phyloP scores from a whole-genome alignment of 2,329 filamentous ascomycete species.

The Trichoderma arundinaceum region DNA sequence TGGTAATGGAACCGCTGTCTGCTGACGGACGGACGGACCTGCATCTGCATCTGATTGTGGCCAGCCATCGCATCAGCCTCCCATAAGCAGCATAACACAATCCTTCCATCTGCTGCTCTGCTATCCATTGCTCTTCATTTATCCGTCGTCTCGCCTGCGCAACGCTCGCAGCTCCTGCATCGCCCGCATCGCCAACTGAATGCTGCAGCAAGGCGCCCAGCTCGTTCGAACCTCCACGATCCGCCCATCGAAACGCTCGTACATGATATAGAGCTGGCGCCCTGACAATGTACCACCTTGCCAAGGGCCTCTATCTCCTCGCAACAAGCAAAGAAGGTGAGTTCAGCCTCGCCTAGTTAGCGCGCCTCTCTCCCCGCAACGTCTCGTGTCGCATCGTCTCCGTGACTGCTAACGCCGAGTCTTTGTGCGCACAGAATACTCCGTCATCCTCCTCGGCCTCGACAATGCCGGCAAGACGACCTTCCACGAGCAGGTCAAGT shows the following conservation, averaged over 20 bases:
- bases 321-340: conserved; percentile 95
- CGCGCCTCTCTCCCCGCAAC: conserved; percentile 5
- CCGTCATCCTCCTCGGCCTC: conserved; percentile 92
- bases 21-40: conserved; percentile 4
- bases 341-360: conserved; percentile 5
- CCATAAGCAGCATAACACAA: background rate
- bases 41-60: too few relatives aligned
- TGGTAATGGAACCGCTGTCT: background rate
- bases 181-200: background rate
- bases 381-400: conserved; percentile 3
- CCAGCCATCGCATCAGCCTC: conserved; percentile 7
- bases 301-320: conserved; percentile 92
- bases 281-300: conserved; percentile 84
- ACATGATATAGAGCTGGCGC: conserved; percentile 20
- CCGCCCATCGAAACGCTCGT: background rate
- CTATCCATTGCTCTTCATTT: background rate
- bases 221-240: background rate
- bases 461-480: conserved; percentile 99
- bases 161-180: background rate
- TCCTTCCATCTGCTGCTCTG: background rate
- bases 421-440: conserved; percentile 72
- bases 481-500: conserved; percentile 94
- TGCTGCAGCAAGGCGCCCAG: background rate
- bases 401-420: conserved; percentile 6
- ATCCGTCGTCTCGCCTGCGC: too few relatives aligned